These are phyloP conservation scores for Aspergillus udagawae DNA, from an alignment of 2,329 filamentous ascomycete genomes.

Conservation along the genomic window DNA sequence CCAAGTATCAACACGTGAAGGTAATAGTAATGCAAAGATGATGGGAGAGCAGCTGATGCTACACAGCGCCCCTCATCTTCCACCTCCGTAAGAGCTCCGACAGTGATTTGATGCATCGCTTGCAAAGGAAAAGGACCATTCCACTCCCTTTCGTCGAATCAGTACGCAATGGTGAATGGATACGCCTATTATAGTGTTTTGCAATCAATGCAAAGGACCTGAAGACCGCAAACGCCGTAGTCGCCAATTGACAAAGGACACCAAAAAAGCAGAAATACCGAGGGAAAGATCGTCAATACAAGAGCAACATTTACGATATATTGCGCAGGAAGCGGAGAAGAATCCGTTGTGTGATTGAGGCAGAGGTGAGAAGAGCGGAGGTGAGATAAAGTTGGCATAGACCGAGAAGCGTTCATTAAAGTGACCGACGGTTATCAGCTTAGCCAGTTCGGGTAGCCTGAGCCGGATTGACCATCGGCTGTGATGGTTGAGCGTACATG, in stretches of 20 bases:
- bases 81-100: neutral
- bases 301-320: neutral
- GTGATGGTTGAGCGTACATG: constrained; percentile 48
- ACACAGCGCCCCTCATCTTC: neutral
- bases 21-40: neutral
- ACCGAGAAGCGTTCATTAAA: constrained; percentile 3
- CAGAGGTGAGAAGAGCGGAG: neutral
- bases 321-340: neutral
- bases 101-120: neutral
- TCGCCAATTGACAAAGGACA: neutral
- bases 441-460: constrained; percentile 42
- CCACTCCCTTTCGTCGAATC: neutral
- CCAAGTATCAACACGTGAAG: neutral
- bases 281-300: neutral
- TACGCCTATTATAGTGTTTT: neutral
- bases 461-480: constrained; percentile 47
- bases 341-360: neutral
- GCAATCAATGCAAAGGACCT: neutral
- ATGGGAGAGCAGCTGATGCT: neutral
- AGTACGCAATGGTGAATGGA: neutral
- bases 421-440: neutral
- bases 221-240: neutral
- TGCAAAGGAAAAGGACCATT: neutral
- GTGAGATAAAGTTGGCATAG: neutral
- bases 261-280: neutral